Evolutionary conservation across 2,329 filamentous ascomycete genomes (phyloP), one percentile per base, ranked within the genome.

Genomic region (Ophiostoma perfectum): DNA sequence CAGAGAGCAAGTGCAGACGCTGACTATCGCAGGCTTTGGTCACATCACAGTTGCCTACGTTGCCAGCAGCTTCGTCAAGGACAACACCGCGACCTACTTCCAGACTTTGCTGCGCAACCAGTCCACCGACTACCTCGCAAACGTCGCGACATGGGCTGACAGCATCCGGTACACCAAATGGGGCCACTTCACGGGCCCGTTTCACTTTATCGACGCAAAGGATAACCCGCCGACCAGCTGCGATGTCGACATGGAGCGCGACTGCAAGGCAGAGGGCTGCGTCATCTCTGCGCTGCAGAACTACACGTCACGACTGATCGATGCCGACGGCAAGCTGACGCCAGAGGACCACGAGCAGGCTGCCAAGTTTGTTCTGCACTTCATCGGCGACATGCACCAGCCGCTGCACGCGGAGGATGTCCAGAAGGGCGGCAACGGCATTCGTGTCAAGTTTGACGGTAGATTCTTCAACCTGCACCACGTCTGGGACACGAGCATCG

Each of bases 401-500:
- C 88, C 88, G 42, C 79, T 90, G 69, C 88, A 90, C 76, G 84
- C 84, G 67, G 88, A 90, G 77, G 81, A 88, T 68, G 83, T 88
- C 6, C 81, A 82, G 2, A 78, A 82, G 36, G 90, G 90, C 67
- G 90, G 90, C 0, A 93, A 92, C 72, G 83, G 83, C 11, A 89
- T 92, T 72, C 76, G 81, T 14, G 89, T 92, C 1, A 79, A 78
- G 16, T 92, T 88, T 78, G 80, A 86, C 39, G 82, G 82, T 3
- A 76, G 77, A 42, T 76, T 80, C 41, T 81, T 84, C 68, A 92
- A 92, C 74, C 81, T 92, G 58, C 90, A 92, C 74, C 83, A 88
- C 69, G 85, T 91, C 16, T 92, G 90, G 90, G 90, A 92, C 75
- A 86, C 84, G 67, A 85, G 83, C 72, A 91, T 92, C 71, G 83